Percentiles rank a stretch among this genome's conserved stretches.
Evolutionary conservation across 1,284 basidiomycete genomes (phyloP).

Genomic region (Microbotryum saponariae): DNA sequence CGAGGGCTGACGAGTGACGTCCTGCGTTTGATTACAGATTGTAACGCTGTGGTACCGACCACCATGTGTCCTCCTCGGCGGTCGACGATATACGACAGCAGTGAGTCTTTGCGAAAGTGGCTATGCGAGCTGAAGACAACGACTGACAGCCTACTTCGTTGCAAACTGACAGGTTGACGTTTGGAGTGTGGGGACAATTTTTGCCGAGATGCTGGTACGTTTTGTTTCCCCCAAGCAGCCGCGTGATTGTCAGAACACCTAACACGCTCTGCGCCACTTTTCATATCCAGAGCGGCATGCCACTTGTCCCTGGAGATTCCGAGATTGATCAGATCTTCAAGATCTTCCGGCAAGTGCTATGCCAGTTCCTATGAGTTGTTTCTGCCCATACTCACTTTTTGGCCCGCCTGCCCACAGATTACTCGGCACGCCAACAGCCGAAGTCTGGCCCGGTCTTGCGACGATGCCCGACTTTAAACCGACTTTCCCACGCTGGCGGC

Average conservation of each 20-base stretch:
- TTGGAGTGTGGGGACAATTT: conserved; percentile 96
- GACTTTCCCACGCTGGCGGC: conserved; percentile 86
- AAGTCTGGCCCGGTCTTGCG: conserved; percentile 82
- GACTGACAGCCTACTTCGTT: neutral
- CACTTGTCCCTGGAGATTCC: conserved; percentile 94
- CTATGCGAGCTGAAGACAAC: neutral
- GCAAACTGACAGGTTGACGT: conserved; percentile 67
- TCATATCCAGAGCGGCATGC: conserved; percentile 38
- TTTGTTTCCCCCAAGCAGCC: conserved; percentile 1
- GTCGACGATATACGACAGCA: conserved; percentile 85
- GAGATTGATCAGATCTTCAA: conserved; percentile 99
- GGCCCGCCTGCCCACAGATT: conserved; percentile 49
- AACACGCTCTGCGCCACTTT: neutral
- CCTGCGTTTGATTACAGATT: conserved; percentile 52
- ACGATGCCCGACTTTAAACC: conserved; percentile 90
- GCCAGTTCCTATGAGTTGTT: neutral
- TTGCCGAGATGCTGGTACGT: conserved; percentile 87
- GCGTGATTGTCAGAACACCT: neutral
- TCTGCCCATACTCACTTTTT: neutral
- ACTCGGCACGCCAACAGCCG: conserved; percentile 85
- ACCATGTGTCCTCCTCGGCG: conserved; percentile 91
- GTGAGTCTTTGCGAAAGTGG: conserved; percentile 7
- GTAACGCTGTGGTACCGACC: conserved; percentile 98
- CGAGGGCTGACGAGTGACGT: neutral
- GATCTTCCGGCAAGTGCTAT: conserved; percentile 73